Percentiles rank a stretch among this genome's conserved stretches.
Evolutionary conservation across 768 basidiomycete species (phyloP).

Genomic region (Mycena polygramma): DNA sequence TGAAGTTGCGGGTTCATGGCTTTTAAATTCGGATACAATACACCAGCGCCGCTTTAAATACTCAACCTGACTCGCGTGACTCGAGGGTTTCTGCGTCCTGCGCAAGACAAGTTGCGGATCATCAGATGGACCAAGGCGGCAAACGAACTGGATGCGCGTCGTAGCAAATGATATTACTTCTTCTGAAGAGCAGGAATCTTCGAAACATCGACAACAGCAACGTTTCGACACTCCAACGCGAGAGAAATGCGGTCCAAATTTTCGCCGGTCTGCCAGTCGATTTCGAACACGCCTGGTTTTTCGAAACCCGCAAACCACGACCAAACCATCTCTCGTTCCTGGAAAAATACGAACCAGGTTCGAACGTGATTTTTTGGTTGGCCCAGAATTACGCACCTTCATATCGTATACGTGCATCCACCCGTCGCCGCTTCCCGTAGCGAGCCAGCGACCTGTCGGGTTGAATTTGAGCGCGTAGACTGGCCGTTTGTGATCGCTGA

Average conservation of each 20-base stretch:
- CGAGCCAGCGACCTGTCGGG: slow-evolving; percentile 78
- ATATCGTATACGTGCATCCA: slow-evolving; percentile 79
- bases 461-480: slow-evolving; percentile 84
- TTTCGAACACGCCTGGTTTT: slow-evolving; percentile 79
- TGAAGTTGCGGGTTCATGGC: slow-evolving; percentile 28
- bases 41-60: neutral
- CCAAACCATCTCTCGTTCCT: slow-evolving; percentile 68
- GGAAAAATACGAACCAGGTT: slow-evolving; percentile 29
- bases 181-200: slow-evolving; percentile 56
- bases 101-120: neutral
- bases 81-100: neutral
- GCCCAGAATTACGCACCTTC: slow-evolving; percentile 55
- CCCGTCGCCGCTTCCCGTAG: slow-evolving; percentile 86
- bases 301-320: slow-evolving; percentile 72
- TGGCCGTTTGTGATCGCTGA: slow-evolving; percentile 77
- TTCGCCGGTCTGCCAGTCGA: slow-evolving; percentile 74
- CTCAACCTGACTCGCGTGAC: neutral
- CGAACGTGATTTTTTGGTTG: neutral
- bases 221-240: slow-evolving; percentile 74
- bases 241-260: slow-evolving; percentile 74
- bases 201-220: slow-evolving; percentile 75
- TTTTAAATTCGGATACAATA: neutral
- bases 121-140: too few species aligned
- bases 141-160: too few species aligned
- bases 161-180: slow-evolving; percentile 10